A percentile compares a stretch with the other conserved stretches of the same genome.
phyloP scores from a whole-genome alignment of 345 rosid genomes.

The Durio zibethinus region DNA sequence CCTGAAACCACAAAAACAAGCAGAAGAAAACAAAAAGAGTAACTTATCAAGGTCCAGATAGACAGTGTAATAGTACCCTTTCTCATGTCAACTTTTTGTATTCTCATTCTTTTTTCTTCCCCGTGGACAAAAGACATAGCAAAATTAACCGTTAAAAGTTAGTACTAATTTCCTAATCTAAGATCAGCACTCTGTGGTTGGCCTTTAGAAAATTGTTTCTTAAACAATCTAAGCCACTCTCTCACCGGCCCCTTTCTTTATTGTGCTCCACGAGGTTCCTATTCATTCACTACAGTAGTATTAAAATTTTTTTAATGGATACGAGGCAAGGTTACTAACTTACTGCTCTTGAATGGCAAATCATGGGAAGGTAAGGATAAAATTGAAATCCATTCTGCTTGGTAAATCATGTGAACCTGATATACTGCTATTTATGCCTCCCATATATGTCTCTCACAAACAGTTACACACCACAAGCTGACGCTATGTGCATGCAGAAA shows the following conservation, averaged over 20 bases:
- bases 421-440: background rate
- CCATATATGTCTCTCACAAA: background rate
- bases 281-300: background rate
- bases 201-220: constrained; percentile 12
- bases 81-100: constrained; percentile 30
- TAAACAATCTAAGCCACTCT: background rate
- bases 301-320: background rate
- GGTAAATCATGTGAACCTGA: background rate
- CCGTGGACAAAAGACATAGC: constrained; percentile 26
- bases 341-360: too few species aligned
- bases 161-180: constrained; percentile 11
- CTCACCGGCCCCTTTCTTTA: constrained; percentile 3
- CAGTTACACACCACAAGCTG: background rate
- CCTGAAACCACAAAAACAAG: constrained; percentile 33
- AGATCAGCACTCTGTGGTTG: constrained; percentile 11
- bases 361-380: background rate
- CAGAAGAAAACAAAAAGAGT: constrained; percentile 37
- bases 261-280: constrained; percentile 17
- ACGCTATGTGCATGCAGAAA: background rate
- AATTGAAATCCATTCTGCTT: background rate
- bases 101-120: constrained; percentile 23
- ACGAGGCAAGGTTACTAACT: background rate
- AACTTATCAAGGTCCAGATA: constrained; percentile 23
- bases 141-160: constrained; percentile 18
- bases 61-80: constrained; percentile 13